Conservation (phyloP, 2,329 filamentous ascomycete species). For the Endoconidiophora laricicola region DNA sequence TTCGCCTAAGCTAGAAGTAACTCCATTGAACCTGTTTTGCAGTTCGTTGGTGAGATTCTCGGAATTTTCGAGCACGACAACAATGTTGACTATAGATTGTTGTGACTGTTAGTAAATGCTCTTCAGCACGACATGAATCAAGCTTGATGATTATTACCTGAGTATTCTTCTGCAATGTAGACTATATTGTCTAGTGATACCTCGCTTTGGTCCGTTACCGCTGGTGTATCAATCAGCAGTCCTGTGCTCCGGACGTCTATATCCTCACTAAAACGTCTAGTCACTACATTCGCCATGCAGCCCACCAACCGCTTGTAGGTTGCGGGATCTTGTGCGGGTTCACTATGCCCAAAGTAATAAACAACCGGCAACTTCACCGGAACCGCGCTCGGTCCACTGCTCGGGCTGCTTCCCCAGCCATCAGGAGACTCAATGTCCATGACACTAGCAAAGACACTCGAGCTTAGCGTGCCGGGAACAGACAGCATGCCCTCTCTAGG, state of each 20-base stretch:
- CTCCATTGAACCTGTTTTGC: conserved; percentile 44
- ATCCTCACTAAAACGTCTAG: conserved; percentile 63
- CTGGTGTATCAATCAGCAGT: conserved; percentile 72
- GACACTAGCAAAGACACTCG: conserved; percentile 71
- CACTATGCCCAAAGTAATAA: conserved; percentile 67
- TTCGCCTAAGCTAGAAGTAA: conserved; percentile 44
- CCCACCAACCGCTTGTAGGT: conserved; percentile 61
- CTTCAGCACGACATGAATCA: neutral
- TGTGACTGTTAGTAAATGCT: neutral
- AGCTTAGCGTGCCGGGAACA: conserved; percentile 66
- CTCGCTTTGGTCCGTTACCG: conserved; percentile 47
- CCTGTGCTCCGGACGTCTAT: conserved; percentile 53
- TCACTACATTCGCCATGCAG: conserved; percentile 62
- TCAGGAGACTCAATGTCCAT: conserved; percentile 67
- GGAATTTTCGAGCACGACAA: conserved; percentile 70
- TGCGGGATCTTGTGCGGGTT: conserved; percentile 52
- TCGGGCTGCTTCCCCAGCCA: conserved; percentile 79
- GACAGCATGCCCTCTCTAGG: conserved; percentile 63
- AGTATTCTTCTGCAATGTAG: conserved; percentile 50
- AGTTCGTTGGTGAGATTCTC: conserved; percentile 55
- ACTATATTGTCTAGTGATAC: conserved; percentile 58
- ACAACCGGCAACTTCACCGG: conserved; percentile 86
- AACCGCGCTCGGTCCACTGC: conserved; percentile 72
- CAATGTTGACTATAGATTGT: conserved; percentile 45
- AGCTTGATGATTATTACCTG: conserved; percentile 21